Evolutionary conservation across 2,329 filamentous ascomycete species (phyloP).

Genomic region (Colletotrichum limetticola): DNA sequence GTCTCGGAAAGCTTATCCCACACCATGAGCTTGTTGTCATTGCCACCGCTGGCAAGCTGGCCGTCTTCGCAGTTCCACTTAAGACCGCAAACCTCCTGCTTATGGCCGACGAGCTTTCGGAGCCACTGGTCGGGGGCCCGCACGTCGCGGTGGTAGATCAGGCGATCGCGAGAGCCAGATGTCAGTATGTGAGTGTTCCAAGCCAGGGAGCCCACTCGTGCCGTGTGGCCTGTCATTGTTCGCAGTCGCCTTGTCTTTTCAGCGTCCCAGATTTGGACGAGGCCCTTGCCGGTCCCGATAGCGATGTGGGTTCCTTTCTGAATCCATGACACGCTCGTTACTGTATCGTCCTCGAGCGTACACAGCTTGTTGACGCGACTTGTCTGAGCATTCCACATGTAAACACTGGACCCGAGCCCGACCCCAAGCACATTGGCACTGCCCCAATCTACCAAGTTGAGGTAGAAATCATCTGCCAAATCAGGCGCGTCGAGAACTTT

Average conservation of each 20-base stretch:
- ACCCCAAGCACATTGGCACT: conserved; percentile 94
- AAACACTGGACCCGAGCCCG: conserved; percentile 90
- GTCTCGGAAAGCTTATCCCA: conserved; percentile 97
- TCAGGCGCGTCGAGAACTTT: conserved; percentile 98
- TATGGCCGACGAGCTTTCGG: conserved; percentile 89
- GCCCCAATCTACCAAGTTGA: conserved; percentile 98
- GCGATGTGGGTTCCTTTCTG: conserved; percentile 96
- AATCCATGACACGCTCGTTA: conserved; percentile 98
- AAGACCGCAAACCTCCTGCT: conserved; percentile 96
- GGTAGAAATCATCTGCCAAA: conserved; percentile 95
- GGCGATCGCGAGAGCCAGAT: conserved; percentile 90
- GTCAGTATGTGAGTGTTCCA: conserved; percentile 99
- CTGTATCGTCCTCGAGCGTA: conserved; percentile 90
- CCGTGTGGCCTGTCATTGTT: conserved; percentile 97
- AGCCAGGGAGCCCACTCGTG: conserved; percentile 89
- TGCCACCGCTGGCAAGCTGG: conserved; percentile 93
- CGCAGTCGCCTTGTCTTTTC: conserved; percentile 85
- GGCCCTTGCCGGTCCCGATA: conserved; percentile 92
- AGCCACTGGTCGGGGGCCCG: conserved; percentile 92
- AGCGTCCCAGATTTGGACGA: conserved; percentile 98
- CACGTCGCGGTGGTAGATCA: conserved; percentile 96
- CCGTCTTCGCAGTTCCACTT: conserved; percentile 98
- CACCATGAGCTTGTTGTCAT: conserved; percentile 98
- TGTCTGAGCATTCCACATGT: conserved; percentile 96
- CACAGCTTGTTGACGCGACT: conserved; percentile 95